These are phyloP conservation scores for Fusarium foetens DNA, from an alignment of 2,329 filamentous ascomycete genomes.

Conservation along the genomic window DNA sequence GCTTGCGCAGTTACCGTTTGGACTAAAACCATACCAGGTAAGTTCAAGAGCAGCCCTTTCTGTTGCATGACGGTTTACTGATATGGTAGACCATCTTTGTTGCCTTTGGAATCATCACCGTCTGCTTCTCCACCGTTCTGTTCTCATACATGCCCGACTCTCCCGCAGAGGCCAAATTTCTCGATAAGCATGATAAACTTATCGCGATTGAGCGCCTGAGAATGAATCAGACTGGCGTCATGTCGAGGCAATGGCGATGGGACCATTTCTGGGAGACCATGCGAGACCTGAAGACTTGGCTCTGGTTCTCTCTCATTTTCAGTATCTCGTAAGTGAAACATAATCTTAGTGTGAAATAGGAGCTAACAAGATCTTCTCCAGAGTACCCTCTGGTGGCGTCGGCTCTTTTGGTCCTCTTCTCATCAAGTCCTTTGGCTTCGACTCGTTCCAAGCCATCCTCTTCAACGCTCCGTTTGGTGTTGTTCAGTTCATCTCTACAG, in stretches of 20 bases:
- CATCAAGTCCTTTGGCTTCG: constrained; percentile 66
- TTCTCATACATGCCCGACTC: constrained; percentile 72
- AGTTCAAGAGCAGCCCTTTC: accelerated
- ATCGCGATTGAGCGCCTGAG: constrained; percentile 67
- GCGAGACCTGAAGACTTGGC: constrained; percentile 55
- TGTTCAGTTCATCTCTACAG: constrained; percentile 68
- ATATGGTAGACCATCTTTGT: constrained; percentile 44
- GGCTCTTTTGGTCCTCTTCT: constrained; percentile 69
- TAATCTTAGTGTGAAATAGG: no score
- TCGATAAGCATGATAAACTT: constrained; percentile 65
- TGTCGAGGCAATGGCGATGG: constrained; percentile 53
- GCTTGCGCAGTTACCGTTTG: constrained; percentile 27
- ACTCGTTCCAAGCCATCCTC: constrained; percentile 64
- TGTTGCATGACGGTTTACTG: accelerated
- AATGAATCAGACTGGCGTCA: constrained; percentile 60
- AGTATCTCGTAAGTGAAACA: constrained; percentile 57
- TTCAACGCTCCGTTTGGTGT: constrained; percentile 71
- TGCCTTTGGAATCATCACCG: constrained; percentile 52
- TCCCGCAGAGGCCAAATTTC: constrained; percentile 67
- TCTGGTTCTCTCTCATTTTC: constrained; percentile 58
- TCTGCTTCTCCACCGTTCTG: constrained; percentile 59
- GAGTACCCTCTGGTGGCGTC: constrained; percentile 66
- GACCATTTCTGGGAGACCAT: constrained; percentile 54
- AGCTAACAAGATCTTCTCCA: no score
- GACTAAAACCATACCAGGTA: constrained; percentile 31